These are phyloP conservation scores for Penicillium salamii DNA, from an alignment of 495 filamentous ascomycete species.

Conservation along the genomic window DNA sequence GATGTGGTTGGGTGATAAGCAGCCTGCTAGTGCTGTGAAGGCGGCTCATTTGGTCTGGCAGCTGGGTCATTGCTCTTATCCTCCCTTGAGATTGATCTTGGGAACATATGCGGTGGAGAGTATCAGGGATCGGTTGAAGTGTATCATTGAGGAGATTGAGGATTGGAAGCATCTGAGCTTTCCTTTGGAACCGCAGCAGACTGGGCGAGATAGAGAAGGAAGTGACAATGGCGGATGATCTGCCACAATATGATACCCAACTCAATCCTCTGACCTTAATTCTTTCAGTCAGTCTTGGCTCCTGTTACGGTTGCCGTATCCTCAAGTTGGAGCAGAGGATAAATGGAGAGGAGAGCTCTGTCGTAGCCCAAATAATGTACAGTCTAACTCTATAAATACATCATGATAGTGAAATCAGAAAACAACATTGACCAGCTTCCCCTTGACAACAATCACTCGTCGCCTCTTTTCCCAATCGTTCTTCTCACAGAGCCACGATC, in stretches of 20 bases:
- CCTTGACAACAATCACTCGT: constrained; percentile 46
- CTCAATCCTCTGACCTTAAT: neutral
- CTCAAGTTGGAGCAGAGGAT: too few species aligned
- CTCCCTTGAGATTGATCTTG: constrained; percentile 78
- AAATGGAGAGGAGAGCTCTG: neutral
- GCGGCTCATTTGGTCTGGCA: constrained; percentile 97
- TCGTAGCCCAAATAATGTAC: constrained; percentile 1
- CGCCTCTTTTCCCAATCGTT: constrained; percentile 46
- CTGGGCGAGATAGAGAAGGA: constrained; percentile 9
- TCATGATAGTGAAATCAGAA: constrained; percentile 22
- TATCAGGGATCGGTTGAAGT: constrained; percentile 81
- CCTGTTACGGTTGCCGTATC: too few species aligned
- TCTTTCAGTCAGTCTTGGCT: too few species aligned
- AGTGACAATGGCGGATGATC: constrained; percentile 5
- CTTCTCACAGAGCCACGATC: constrained; percentile 43
- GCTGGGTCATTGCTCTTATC: constrained; percentile 87
- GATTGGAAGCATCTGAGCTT: constrained; percentile 83
- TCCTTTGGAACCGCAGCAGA: constrained; percentile 30
- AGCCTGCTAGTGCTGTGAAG: constrained; percentile 89
- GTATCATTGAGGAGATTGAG: constrained; percentile 91
- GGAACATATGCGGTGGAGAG: constrained; percentile 95
- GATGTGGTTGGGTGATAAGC: constrained; percentile 90
- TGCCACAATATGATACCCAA: constrained; percentile 1
- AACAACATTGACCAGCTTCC: constrained; percentile 49
- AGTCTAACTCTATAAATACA: constrained; percentile 3